phyloP scores from a whole-genome alignment of 2,329 filamentous ascomycete species.

The Diplodia seriata region DNA sequence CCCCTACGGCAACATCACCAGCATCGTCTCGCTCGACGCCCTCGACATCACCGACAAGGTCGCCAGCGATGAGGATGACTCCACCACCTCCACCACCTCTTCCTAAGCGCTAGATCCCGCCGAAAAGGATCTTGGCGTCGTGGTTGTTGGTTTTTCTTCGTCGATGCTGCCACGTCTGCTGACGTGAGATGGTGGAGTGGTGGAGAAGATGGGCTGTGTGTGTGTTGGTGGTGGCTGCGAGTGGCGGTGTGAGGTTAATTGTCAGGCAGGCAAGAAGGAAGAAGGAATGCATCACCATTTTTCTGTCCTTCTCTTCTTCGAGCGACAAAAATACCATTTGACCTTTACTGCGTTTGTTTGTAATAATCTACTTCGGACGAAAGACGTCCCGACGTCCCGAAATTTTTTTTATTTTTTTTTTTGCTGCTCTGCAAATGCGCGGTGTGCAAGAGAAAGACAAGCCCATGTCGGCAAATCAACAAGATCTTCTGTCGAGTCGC shows the following conservation, averaged over 20 bases:
- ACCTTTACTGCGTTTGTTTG: not conserved
- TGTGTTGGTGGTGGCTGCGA: slow-evolving; percentile 2
- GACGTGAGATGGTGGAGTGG: slow-evolving; percentile 4
- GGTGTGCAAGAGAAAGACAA: not conserved
- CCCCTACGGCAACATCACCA: slow-evolving; percentile 30
- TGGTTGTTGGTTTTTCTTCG: not conserved
- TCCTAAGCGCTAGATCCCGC: no score
- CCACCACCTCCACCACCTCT: not conserved
- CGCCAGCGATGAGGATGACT: not conserved
- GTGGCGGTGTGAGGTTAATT: slow-evolving; percentile 5
- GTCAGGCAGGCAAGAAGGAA: not conserved
- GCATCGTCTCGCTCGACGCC: slow-evolving; percentile 23
- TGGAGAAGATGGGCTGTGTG: not conserved
- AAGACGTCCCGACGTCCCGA: not conserved
- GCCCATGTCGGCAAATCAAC: not conserved
- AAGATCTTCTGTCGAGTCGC: not conserved
- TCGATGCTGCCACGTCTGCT: not conserved
- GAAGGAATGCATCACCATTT: not conserved
- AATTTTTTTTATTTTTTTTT: not conserved
- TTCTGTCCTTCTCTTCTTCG: not conserved
- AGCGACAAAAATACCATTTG: not conserved
- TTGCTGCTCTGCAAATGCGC: not conserved
- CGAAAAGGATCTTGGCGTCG: no score
- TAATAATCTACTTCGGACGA: not conserved
- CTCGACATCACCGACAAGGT: not conserved